Percentiles rank a stretch among this genome's conserved stretches.
Conservation (phyloP, 75 land plant genomes). For the Pinus tabuliformis region DNA sequence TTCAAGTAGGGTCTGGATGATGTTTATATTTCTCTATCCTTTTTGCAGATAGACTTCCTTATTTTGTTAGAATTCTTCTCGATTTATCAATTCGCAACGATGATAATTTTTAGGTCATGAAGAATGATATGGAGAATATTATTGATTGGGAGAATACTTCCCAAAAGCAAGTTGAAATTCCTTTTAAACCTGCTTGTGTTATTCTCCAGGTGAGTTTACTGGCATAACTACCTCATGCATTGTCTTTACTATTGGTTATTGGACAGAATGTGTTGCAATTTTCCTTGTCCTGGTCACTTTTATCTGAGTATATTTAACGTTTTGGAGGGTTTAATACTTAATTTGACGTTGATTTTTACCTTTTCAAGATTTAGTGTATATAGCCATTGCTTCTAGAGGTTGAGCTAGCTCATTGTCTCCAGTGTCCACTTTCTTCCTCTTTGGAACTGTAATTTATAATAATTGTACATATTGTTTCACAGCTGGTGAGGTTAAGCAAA, state of each 20-base stretch:
- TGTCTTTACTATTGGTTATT: background rate
- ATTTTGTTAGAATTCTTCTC: slow-evolving; percentile 83
- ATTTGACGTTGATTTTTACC: too few species aligned
- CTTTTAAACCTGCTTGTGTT: too few species aligned
- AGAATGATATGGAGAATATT: slow-evolving; percentile 91
- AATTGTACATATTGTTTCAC: too few species aligned
- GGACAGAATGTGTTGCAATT: background rate
- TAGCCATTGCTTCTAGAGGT: too few species aligned
- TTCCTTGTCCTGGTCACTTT: background rate
- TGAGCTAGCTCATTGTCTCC: too few species aligned
- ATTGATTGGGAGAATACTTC: slow-evolving; percentile 90
- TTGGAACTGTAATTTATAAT: too few species aligned
- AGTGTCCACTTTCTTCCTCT: too few species aligned
- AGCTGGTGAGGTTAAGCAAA: background rate
- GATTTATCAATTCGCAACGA: slow-evolving; percentile 94
- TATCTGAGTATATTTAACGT: too few species aligned
- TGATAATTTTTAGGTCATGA: slow-evolving; percentile 86
- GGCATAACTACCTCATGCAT: background rate
- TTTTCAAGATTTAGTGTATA: too few species aligned
- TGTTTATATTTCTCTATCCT: background rate
- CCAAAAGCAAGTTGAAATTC: slow-evolving; percentile 88
- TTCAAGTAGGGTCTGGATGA: background rate
- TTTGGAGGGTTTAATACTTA: too few species aligned
- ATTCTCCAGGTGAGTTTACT: slow-evolving; percentile 66
- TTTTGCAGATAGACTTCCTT: too few species aligned